Percentiles rank a stretch among this genome's conserved stretches.
Evolutionary conservation across 495 filamentous ascomycete genomes (phyloP).

Genomic region (Xylaria intraflava): DNA sequence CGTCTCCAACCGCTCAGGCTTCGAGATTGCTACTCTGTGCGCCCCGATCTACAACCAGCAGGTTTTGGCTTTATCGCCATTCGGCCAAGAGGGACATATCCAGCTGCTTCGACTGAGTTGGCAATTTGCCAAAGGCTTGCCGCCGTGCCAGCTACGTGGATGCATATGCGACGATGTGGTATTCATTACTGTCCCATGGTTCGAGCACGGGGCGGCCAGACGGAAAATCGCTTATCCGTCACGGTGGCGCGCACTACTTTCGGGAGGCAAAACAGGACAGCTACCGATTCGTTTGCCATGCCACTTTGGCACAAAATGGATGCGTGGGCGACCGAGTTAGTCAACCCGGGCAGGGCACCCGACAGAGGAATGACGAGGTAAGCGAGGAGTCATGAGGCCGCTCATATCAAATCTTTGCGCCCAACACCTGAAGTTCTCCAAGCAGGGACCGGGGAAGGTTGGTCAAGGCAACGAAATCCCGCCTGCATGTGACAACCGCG

Average conservation of each 20-base stretch:
- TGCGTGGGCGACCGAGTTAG: not conserved
- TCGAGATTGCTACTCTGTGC: not conserved
- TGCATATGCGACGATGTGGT: not conserved
- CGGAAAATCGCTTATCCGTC: not conserved
- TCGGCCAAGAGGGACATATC: not conserved
- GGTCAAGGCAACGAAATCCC: not conserved
- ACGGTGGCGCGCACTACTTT: not conserved
- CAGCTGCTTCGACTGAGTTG: not conserved
- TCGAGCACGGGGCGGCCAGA: slow-evolving; percentile 3
- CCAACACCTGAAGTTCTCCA: not conserved
- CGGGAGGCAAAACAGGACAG: not conserved
- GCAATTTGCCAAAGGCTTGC: slow-evolving; percentile 4
- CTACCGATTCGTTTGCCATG: slow-evolving; percentile 4
- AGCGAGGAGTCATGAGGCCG: not conserved
- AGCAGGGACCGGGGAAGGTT: not conserved
- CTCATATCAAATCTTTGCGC: not conserved
- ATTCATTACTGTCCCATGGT: not conserved
- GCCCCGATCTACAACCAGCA: not conserved
- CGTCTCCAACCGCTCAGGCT: no score
- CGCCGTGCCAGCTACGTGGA: not conserved
- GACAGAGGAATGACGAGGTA: not conserved
- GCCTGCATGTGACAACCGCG: slow-evolving; percentile 1
- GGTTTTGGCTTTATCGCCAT: not conserved
- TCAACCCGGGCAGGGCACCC: not conserved
- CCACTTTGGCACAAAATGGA: not conserved